Evolutionary conservation across 176 grass and related monocot species (phyloP), one percentile per base, ranked within the genome.

Genomic region (Alloteropsis semialata): DNA sequence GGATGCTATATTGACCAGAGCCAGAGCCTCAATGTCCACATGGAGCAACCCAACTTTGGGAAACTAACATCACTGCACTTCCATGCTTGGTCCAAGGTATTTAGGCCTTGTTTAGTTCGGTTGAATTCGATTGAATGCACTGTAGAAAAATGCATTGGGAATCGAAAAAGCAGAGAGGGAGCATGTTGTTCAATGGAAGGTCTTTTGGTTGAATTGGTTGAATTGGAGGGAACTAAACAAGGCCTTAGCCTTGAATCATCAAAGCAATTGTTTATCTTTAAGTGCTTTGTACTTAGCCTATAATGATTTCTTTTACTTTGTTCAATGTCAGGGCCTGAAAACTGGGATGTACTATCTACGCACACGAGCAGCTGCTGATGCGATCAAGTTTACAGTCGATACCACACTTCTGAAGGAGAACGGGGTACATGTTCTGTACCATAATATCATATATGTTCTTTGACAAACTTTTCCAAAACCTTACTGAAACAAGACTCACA

Each of bases 271-370:
- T 30, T 17, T 71, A 29, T 21, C 16, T 49, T 48, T 9, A 48
- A 30, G 25, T 8, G 19, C 6, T 44, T 44, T 5, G 67, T 70
- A 45, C 39, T 44, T 69, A 8, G 24, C n/a, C 39, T 70, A 29
- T 17, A 28, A 70, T 27, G 22, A 17, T 25, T 51, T 65, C 0
- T 53, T 62, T 67, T 29, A 45, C 69, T 43, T 85, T 90, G 51
- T 38, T 80, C 18, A 29, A 74, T 84, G 49, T 17, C 28, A 99
- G 96, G 96, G 96, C 50, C 85, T 99, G 36, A 99, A 99, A 92
- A 99, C 96, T 85, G 96, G 96, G 46, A 99, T 99, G 96, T 99
- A 99, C 82, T 99, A 99, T 80, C 79, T 99, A 56, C 84, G 96
- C 76, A 96, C 96, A 29, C 85, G 96, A 71, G 91, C 93, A 64